Conservation (phyloP, 2,329 filamentous ascomycete genomes). For the Westerdykella sp. region DNA sequence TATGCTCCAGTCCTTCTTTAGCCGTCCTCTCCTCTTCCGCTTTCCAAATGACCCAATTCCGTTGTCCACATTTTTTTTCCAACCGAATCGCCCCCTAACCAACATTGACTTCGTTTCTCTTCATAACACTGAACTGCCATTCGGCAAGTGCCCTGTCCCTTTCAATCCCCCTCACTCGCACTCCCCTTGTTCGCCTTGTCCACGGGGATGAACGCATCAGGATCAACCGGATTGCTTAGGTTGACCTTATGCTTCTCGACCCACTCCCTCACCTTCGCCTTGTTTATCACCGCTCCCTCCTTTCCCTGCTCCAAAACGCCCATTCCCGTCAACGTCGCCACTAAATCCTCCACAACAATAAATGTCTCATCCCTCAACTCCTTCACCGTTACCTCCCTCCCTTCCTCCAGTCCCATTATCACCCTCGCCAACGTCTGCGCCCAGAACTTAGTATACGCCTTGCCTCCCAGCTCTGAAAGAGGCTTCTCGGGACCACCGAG, state of each 20-base stretch:
- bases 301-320: constrained; percentile 50
- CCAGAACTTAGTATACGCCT: constrained; percentile 83
- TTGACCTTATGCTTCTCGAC: constrained; percentile 56
- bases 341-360: constrained; percentile 78
- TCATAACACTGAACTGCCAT: no score
- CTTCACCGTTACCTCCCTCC: constrained; percentile 56
- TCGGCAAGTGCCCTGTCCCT: no score
- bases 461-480: constrained; percentile 75
- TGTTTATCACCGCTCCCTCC: constrained; percentile 47
- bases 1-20: no score
- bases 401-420: constrained; percentile 40
- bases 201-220: constrained; percentile 67
- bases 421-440: constrained; percentile 72
- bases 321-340: constrained; percentile 74
- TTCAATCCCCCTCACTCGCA: constrained; percentile 13
- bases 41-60: no score
- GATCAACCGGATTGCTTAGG: constrained; percentile 62
- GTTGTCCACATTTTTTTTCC: no score
- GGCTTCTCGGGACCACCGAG: constrained; percentile 93
- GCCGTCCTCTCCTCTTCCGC: no score
- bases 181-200: constrained; percentile 42
- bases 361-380: constrained; percentile 72
- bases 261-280: constrained; percentile 60
- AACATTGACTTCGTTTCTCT: no score
- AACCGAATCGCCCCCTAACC: no score